Base-by-base conservation (phyloP, 2,329 filamentous ascomycete genomes). In the Dryadomyces quercus-mongolicae region DNA sequence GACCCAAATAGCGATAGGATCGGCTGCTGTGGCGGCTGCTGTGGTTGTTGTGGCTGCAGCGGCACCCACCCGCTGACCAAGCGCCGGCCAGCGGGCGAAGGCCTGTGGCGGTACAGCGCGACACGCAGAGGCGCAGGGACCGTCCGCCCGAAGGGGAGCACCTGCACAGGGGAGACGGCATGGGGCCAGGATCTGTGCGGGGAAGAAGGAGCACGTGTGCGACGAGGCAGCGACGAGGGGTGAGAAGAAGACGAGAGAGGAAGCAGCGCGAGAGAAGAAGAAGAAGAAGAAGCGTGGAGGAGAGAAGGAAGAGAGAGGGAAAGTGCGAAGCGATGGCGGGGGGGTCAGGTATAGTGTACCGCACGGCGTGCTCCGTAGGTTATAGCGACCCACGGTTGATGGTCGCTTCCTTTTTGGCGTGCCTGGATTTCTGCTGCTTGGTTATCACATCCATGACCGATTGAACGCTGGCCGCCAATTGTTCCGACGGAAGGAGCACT, bases 1-100 rank as follows among this genome's bases (percentile, higher is more conserved):
- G 55, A 52, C 56, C 49, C 52, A 62, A 60, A 60, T 60, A 58
- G 51, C 52, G 55, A 36, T 62, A 49, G 7, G 58, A 22, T 7
- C 49, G 52, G 25, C 47, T 31, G 31, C 52, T 49, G 40, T 54
- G 46, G 31, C 54, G 38, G 44, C 46, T 42, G 31, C 43, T 49
- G 44, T 18, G 42, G 52, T 25, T n/a, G 40, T 20, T 51, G 45
- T 38, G 44, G 48, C 49, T 53, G 52, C 49, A n/a, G 42, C 20
- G 48, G 38, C 44, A 10, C 42, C 20, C 46, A 44, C 47, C 40
- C 50, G 49, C 22, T 22, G 57, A 31, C 42, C 42, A 18, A n/a
- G 15, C 42, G 16, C 42, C n/a, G 3, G 15, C n/a, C 36, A 13
- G 10, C 15, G 36, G 36, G 36, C 36, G 36, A 12, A 16, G 10